Evolutionary conservation across 768 basidiomycete species (phyloP).

Genomic region (Leccinum broughii): DNA sequence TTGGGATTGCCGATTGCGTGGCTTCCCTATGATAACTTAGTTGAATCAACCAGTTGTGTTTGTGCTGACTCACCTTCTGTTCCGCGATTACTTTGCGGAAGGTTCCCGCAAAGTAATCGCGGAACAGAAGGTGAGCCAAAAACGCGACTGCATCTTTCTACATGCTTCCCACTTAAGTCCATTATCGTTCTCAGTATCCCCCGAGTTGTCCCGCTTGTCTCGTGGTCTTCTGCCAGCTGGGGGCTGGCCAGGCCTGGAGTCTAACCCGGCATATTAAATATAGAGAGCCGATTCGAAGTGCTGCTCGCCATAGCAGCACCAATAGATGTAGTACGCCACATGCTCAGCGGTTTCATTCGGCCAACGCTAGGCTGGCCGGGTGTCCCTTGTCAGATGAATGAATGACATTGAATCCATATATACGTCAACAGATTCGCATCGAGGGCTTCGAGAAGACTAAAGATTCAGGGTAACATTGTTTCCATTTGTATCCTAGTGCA

Average conservation of each 20-base stretch:
- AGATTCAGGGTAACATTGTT: background rate
- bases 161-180: background rate
- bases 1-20: too few relatives aligned
- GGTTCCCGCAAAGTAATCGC: background rate
- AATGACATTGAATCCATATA: background rate
- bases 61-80: background rate
- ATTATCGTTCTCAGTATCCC: background rate
- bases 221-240: background rate
- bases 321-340: background rate
- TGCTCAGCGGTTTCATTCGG: background rate
- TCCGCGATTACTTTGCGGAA: background rate
- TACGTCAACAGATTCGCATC: background rate
- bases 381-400: background rate
- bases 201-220: background rate
- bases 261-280: constrained; percentile 24
- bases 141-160: background rate
- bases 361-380: background rate
- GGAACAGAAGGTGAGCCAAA: too few relatives aligned
- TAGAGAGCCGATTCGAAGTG: constrained; percentile 59
- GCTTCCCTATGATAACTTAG: too few relatives aligned
- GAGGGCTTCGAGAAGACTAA: background rate
- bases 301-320: constrained; percentile 65
- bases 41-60: background rate
- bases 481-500: background rate
- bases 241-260: background rate